Evolutionary conservation across 179 eudicot genomes (phyloP).

Genomic region (Beta lomatogona): DNA sequence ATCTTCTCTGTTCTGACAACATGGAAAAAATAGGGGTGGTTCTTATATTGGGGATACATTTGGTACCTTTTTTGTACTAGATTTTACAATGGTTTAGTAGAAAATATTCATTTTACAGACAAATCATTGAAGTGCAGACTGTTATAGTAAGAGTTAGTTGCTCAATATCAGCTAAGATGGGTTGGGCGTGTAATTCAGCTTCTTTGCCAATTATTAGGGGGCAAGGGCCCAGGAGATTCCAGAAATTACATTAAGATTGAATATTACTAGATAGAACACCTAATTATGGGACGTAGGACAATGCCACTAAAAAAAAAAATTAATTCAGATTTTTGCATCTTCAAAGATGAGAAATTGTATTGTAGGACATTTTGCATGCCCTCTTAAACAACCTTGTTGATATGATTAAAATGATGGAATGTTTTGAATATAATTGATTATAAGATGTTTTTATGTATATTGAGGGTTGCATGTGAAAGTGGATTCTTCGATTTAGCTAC

Average conservation of each 20-base stretch:
- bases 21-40: not conserved
- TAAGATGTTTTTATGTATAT: not conserved
- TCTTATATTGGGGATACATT: not conserved
- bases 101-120: not conserved
- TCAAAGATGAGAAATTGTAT: too few relatives aligned
- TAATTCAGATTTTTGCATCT: too few relatives aligned
- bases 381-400: too few relatives aligned
- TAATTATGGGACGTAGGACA: too few relatives aligned
- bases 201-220: not conserved
- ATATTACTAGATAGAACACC: too few relatives aligned
- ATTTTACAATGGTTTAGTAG: not conserved
- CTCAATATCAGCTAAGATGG: not conserved
- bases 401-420: too few relatives aligned
- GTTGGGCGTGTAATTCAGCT: not conserved
- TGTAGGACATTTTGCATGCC: too few relatives aligned
- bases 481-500: not conserved
- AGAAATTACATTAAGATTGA: too few relatives aligned
- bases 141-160: not conserved
- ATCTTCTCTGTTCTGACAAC: conserved; percentile 13
- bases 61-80: not conserved
- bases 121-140: not conserved
- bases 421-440: not conserved
- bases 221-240: too few relatives aligned
- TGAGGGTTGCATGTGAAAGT: not conserved
- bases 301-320: too few relatives aligned